Evolutionary conservation across 164 flowering plant species (phyloP).

Genomic region (Aristolochia contorta): DNA sequence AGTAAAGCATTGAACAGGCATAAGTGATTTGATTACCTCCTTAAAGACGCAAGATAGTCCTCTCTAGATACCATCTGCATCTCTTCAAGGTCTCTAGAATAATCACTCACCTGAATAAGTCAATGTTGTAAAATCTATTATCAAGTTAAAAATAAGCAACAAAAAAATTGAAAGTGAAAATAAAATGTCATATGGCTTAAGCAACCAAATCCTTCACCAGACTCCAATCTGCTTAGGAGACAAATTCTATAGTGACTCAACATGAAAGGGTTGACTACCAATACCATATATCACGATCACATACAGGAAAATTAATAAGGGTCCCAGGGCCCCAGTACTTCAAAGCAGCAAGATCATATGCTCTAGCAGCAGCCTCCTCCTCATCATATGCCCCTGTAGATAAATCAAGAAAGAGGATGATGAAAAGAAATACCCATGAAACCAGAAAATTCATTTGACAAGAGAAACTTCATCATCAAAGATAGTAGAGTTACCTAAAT

Average conservation of each 20-base stretch:
- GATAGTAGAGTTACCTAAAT: constrained; percentile 47
- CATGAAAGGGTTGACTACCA: too few species aligned
- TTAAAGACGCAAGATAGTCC: constrained; percentile 90
- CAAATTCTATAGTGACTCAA: too few species aligned
- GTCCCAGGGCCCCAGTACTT: constrained; percentile 99
- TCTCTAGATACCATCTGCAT: constrained; percentile 94
- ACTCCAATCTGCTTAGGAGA: too few species aligned
- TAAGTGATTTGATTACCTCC: constrained; percentile 45
- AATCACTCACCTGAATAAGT: constrained; percentile 77
- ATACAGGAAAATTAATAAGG: constrained; percentile 97
- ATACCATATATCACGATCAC: constrained; percentile 7
- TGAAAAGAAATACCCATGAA: not conserved
- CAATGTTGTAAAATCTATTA: not conserved
- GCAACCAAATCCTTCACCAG: too few species aligned
- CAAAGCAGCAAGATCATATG: constrained; percentile 98
- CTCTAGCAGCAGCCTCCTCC: constrained; percentile 99
- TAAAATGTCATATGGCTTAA: not conserved
- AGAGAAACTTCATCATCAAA: constrained; percentile 9
- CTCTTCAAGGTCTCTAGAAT: constrained; percentile 93
- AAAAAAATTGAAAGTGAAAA: not conserved
- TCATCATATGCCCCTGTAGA: constrained; percentile 94
- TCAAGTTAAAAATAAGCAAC: not conserved
- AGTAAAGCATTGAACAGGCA: not conserved
- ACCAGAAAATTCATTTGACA: constrained; percentile 1
- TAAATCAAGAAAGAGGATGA: not conserved